Evolutionary conservation across 31 red algal species (phyloP).

Genomic region (Pterothamnion heteromorphum): DNA sequence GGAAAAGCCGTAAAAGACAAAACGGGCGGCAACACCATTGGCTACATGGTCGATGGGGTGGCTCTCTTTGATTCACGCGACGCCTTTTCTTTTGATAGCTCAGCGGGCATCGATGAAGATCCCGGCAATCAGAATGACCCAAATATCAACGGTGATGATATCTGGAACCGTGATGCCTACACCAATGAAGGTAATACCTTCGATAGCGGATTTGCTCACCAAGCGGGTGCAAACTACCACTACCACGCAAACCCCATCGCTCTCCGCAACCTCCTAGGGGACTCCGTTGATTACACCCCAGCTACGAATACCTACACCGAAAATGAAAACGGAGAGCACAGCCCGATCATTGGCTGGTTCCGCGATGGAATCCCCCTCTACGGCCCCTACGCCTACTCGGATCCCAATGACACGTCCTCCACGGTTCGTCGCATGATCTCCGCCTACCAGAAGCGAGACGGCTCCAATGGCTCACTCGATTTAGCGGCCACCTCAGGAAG

Average conservation of each 20-base stretch:
- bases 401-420: not conserved
- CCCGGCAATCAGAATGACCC: too few species aligned
- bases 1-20: too few species aligned
- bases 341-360: not conserved
- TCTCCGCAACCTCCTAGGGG: not conserved
- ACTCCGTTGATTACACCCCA: not conserved
- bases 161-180: not conserved
- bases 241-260: not conserved
- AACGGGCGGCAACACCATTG: not conserved
- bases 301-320: not conserved
- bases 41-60: not conserved
- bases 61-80: not conserved
- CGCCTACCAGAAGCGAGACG: not conserved
- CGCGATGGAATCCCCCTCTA: not conserved
- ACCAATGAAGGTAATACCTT: constrained; percentile 3
- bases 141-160: constrained; percentile 1
- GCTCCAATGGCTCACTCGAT: not conserved
- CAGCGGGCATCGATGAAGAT: not conserved
- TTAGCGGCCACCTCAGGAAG: too few species aligned
- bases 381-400: not conserved
- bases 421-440: not conserved
- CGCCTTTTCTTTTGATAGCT: not conserved
- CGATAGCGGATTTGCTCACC: not conserved
- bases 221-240: not conserved
- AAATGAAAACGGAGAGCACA: not conserved